Conservation (phyloP, 768 basidiomycete species). For the Punctularia strigosozonata region DNA sequence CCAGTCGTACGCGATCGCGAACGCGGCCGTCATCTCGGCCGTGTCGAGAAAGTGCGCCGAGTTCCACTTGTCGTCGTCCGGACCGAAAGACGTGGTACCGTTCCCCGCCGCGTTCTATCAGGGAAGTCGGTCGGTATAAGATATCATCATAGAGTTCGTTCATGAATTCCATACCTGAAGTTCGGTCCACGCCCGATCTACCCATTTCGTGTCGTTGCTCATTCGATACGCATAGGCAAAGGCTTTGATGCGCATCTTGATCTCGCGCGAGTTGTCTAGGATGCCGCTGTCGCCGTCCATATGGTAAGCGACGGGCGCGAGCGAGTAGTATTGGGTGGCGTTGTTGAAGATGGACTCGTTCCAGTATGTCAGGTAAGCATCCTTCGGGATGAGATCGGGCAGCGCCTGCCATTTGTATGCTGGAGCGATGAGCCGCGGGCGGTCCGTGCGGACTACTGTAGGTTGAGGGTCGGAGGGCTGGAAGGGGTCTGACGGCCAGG, state of each 20-base stretch:
- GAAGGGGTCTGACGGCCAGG: constrained; percentile 79
- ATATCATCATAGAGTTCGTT: too few relatives aligned
- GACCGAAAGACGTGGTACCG: constrained; percentile 53
- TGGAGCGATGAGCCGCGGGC: constrained; percentile 89
- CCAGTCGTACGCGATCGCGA: constrained; percentile 95
- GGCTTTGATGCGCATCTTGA: constrained; percentile 88
- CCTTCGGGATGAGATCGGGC: constrained; percentile 59
- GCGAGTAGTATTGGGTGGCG: constrained; percentile 56
- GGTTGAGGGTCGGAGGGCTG: constrained; percentile 48
- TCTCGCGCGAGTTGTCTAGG: constrained; percentile 77
- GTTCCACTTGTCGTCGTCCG: constrained; percentile 70
- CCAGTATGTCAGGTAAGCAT: constrained; percentile 84
- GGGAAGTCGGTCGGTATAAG: too few relatives aligned
- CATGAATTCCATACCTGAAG: too few relatives aligned
- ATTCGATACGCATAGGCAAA: constrained; percentile 85
- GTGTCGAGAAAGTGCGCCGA: constrained; percentile 82
- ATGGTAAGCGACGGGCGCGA: constrained; percentile 56
- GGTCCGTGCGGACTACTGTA: constrained; percentile 57
- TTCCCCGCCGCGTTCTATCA: constrained; percentile 67
- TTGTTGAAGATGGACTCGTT: constrained; percentile 86
- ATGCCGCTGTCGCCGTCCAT: constrained; percentile 85
- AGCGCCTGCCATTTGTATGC: constrained; percentile 85
- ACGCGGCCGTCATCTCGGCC: constrained; percentile 84
- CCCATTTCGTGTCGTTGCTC: constrained; percentile 88
- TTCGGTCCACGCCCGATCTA: constrained; percentile 76